Evolutionary conservation across 202 grass and related monocot genomes (phyloP), one percentile per base, ranked within the genome.

Genomic region (Zizania palustris): DNA sequence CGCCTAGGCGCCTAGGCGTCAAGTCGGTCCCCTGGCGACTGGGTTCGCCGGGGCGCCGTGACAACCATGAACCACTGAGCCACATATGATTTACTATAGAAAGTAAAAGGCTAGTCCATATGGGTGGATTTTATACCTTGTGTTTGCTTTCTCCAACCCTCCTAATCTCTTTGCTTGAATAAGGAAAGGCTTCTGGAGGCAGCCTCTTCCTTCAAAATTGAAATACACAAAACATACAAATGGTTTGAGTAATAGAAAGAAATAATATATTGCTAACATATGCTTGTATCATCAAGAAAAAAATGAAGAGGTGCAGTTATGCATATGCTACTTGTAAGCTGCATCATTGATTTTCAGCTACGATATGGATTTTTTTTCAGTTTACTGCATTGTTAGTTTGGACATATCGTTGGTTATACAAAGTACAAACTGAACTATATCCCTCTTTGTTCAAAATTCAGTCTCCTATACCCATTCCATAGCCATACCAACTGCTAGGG

Each of bases 141-240:
- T 79, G 63, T 21, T 83, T 78, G 75, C 46, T 28, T 89, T 90
- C 45, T 96, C 82, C 80, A 86, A 74, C 0, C 75, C 86, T 21
- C 75, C 79, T 37, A 79, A 78, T 68, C 85, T 96, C 77, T 88
- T 96, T 69, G 89, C 83, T 43, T 81, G 64, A 48, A 91, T 44
- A 84, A 84, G 33, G 51, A 84, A 60, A 41, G 56, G 70, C 41
- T 83, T 89, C 16, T 44, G 75, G 81, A 33, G 37, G 57, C 64
- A 66, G 28, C 38, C 22, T 78, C 74, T 82, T 5, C 93, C 89
- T 92, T 67, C 7, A 80, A 56, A 76, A 42, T 72, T 45, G 14
- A 64, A 45, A 71, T 2, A 54, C 60, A 55, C 61, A 49, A 68
- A 66, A 65, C 22, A 48, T 41, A 42, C 9, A 21, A 6, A 56